phyloP scores from a whole-genome alignment of 1,284 basidiomycete species.

The Moesziomyces aphidis region DNA sequence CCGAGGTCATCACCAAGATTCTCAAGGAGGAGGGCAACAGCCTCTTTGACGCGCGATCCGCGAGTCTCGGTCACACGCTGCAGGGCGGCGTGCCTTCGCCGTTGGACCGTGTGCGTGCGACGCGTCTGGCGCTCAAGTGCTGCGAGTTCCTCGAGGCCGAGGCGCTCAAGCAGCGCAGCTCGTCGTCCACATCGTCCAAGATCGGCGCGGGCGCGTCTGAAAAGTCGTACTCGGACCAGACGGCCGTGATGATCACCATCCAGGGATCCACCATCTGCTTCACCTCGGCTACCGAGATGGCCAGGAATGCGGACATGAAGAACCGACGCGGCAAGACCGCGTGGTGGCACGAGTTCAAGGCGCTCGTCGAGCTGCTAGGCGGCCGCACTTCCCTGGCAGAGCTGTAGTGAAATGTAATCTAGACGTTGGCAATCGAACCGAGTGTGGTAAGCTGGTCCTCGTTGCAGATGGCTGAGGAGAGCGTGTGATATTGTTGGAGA shows the following conservation, averaged over 20 bases:
- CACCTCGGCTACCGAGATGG: conserved; percentile 86
- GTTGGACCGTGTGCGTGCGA: conserved; percentile 89
- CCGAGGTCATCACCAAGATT: conserved; percentile 92
- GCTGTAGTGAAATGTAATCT: conserved; percentile 11
- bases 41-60: conserved; percentile 93
- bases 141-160: conserved; percentile 93
- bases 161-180: conserved; percentile 70
- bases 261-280: conserved; percentile 82
- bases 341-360: conserved; percentile 78
- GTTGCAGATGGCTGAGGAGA: background rate
- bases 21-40: conserved; percentile 89
- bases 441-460: too few relatives aligned
- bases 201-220: conserved; percentile 64
- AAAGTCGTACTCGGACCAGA: conserved; percentile 70
- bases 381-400: conserved; percentile 49
- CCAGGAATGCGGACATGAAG: conserved; percentile 87
- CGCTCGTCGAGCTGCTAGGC: conserved; percentile 57
- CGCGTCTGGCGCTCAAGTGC: conserved; percentile 88
- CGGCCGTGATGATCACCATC: conserved; percentile 90
- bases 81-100: conserved; percentile 96
- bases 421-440: background rate
- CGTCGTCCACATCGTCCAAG: conserved; percentile 46
- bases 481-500: too few relatives aligned
- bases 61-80: conserved; percentile 93
- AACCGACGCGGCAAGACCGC: conserved; percentile 81